These are phyloP conservation scores for Penicillium goetzii DNA, from an alignment of 495 filamentous ascomycete species.

Conservation along the genomic window DNA sequence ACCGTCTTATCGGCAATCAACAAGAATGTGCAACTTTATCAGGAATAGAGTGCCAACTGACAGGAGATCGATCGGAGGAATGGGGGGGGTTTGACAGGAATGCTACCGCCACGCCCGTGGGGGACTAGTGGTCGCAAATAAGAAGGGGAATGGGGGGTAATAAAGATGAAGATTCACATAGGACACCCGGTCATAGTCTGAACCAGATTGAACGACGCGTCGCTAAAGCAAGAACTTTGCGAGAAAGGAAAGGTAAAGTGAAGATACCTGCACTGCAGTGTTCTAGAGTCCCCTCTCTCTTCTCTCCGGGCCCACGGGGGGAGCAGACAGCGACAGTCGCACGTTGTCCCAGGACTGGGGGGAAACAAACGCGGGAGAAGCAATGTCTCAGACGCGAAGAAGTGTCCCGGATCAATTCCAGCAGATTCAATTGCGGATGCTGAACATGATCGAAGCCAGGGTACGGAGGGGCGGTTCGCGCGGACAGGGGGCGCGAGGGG, in stretches of 20 bases:
- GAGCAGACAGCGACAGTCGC: slow-evolving; percentile 11
- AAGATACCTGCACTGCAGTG: slow-evolving; percentile 47
- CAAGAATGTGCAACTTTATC: slow-evolving; percentile 26
- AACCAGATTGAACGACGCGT: slow-evolving; percentile 53
- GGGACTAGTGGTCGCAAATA: slow-evolving; percentile 24
- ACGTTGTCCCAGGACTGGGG: slow-evolving; percentile 27
- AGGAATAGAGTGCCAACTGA: slow-evolving; percentile 22
- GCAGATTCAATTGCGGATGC: slow-evolving; percentile 56
- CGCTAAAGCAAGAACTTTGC: slow-evolving; percentile 12
- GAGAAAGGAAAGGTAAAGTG: slow-evolving; percentile 23
- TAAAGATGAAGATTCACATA: slow-evolving; percentile 4
- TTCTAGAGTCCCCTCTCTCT: slow-evolving; percentile 24
- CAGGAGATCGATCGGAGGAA: slow-evolving; percentile 66
- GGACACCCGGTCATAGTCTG: slow-evolving; percentile 26
- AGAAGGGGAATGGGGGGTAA: slow-evolving; percentile 6
- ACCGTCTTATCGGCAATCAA: slow-evolving; percentile 22
- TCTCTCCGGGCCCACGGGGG: slow-evolving; percentile 21
- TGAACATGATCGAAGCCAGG: slow-evolving; percentile 70
- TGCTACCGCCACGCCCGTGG: slow-evolving; percentile 14
- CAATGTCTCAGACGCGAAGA: slow-evolving; percentile 60
- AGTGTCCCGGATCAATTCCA: slow-evolving; percentile 49
- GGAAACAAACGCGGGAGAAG: slow-evolving; percentile 57
- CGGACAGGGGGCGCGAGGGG: slow-evolving; percentile 61
- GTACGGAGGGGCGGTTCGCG: slow-evolving; percentile 52
- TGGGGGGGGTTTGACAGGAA: slow-evolving; percentile 28